A percentile compares a stretch with the other conserved stretches of the same genome.
These are phyloP conservation scores for Penicillium steckii DNA, from an alignment of 495 filamentous ascomycete genomes.

Conservation along the genomic window DNA sequence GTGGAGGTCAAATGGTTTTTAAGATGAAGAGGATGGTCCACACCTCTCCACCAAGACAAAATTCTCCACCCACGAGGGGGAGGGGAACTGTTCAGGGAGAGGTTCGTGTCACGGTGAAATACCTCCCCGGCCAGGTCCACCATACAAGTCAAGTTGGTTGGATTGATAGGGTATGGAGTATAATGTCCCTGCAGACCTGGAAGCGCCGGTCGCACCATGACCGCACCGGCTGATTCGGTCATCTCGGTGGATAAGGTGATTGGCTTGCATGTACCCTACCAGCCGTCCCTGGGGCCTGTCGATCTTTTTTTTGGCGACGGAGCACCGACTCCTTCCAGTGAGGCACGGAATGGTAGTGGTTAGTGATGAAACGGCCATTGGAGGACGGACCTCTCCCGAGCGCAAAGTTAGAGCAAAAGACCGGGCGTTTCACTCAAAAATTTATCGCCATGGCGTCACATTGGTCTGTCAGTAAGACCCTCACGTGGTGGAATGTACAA, in stretches of 20 bases:
- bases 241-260: conserved; percentile 7
- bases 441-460: conserved; percentile 1
- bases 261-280: conserved; percentile 6
- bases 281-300: conserved; percentile 20
- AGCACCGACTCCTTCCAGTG: conserved; percentile 17
- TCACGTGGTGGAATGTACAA: conserved; percentile 7
- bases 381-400: background rate
- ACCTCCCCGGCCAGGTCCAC: background rate
- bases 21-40: background rate
- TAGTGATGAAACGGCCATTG: conserved; percentile 18
- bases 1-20: background rate
- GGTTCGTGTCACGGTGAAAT: background rate
- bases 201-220: conserved; percentile 20
- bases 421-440: conserved; percentile 20
- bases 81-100: conserved; percentile 1
- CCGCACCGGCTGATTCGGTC: conserved; percentile 10
- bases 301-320: conserved; percentile 14
- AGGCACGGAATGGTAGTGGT: conserved; percentile 8
- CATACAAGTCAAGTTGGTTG: background rate
- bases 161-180: too few relatives aligned
- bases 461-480: background rate
- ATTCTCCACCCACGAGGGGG: background rate
- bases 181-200: conserved; percentile 14
- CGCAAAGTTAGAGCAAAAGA: conserved; percentile 11
- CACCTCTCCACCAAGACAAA: conserved; percentile 1